Conservation (phyloP, 2,329 filamentous ascomycete genomes). For the Hypoxylon sp. region DNA sequence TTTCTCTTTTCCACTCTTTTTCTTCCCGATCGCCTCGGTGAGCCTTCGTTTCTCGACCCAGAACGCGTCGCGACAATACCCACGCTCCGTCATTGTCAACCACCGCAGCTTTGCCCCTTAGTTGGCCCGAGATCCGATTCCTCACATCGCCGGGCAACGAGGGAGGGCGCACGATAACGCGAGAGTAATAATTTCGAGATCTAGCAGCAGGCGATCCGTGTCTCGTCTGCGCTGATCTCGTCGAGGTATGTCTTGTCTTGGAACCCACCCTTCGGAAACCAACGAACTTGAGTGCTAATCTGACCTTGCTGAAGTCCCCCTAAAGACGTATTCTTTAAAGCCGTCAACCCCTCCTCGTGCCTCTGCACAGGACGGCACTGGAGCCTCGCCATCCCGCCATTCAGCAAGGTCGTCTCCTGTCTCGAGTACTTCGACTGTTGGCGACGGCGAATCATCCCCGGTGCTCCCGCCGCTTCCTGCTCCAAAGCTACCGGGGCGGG, state of each 20-base stretch:
- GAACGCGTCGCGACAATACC: slow-evolving; percentile 42
- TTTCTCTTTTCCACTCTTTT: slow-evolving; percentile 29
- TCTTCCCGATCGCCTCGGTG: slow-evolving; percentile 30
- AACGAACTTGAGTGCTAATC: slow-evolving; percentile 31
- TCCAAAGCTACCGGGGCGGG: slow-evolving; percentile 69
- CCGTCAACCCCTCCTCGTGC: slow-evolving; percentile 70
- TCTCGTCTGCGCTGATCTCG: slow-evolving; percentile 74
- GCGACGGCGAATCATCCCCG: slow-evolving; percentile 65
- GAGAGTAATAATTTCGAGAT: slow-evolving; percentile 56
- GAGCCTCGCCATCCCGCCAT: slow-evolving; percentile 55
- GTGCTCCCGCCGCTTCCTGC: slow-evolving; percentile 69
- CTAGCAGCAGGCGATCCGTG: slow-evolving; percentile 70
- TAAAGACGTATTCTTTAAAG: slow-evolving; percentile 69
- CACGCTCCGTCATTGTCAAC: slow-evolving; percentile 28
- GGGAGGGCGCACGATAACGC: slow-evolving; percentile 36
- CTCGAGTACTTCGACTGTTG: slow-evolving; percentile 71
- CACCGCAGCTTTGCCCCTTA: slow-evolving; percentile 36
- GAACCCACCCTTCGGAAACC: slow-evolving; percentile 15
- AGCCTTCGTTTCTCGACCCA: slow-evolving; percentile 33
- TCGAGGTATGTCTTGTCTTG: slow-evolving; percentile 40
- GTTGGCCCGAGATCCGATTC: slow-evolving; percentile 31
- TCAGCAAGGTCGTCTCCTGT: slow-evolving; percentile 68
- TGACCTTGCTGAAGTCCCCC: slow-evolving; percentile 51
- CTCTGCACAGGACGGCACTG: slow-evolving; percentile 68
- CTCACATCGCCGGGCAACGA: slow-evolving; percentile 20